These are phyloP conservation scores for Trichosporon sp. DNA, from an alignment of 1,284 basidiomycete genomes.

Conservation along the genomic window DNA sequence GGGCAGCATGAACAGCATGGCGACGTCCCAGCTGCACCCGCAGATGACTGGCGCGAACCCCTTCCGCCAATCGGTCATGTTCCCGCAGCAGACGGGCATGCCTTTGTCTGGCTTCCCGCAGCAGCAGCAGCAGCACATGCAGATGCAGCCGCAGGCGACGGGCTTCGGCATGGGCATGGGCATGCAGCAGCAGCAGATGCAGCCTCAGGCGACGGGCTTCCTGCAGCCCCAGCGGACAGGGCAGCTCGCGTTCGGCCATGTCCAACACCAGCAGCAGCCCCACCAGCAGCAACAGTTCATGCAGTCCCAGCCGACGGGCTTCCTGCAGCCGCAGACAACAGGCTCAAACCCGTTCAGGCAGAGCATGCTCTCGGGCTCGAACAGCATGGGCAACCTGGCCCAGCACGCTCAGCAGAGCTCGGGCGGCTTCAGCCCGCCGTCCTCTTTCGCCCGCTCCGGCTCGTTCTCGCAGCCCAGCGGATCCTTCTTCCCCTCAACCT, in stretches of 20 bases:
- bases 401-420: constrained; percentile 1
- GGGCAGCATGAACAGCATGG: constrained; percentile 8
- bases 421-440: constrained; percentile 19
- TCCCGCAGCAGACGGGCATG: constrained; percentile 54
- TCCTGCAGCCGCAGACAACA: constrained; percentile 50
- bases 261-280: constrained; percentile 36
- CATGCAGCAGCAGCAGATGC: constrained; percentile 17
- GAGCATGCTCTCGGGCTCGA: constrained; percentile 27
- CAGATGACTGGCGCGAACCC: constrained; percentile 56
- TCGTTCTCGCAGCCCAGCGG: constrained; percentile 32
- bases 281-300: constrained; percentile 44
- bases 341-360: constrained; percentile 64
- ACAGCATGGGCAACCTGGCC: neutral
- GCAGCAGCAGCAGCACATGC: constrained; percentile 18
- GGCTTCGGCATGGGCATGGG: constrained; percentile 49
- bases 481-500: neutral
- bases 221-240: constrained; percentile 70
- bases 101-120: constrained; percentile 59
- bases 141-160: constrained; percentile 56
- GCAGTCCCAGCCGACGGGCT: constrained; percentile 48
- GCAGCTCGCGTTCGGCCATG: constrained; percentile 59
- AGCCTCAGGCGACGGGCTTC: constrained; percentile 50
- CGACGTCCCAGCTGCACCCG: constrained; percentile 16
- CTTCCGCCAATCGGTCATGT: constrained; percentile 58
- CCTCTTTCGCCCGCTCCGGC: neutral